Conservation (phyloP, 441 rosid species). For the Gossypium lobatum region DNA sequence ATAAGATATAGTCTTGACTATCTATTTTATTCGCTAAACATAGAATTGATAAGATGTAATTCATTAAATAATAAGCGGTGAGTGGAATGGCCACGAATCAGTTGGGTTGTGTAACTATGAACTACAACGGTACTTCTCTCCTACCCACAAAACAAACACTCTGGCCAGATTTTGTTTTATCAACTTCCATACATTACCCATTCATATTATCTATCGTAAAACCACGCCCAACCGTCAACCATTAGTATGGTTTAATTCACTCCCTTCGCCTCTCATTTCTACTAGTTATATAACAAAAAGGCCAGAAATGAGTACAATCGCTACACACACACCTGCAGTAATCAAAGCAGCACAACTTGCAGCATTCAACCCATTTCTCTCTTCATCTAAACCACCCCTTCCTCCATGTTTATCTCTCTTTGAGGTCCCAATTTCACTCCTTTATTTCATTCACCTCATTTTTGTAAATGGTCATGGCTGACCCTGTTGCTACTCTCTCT, state of each 20-base stretch:
- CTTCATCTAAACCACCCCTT: slow-evolving; percentile 18
- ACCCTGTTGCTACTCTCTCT: background rate
- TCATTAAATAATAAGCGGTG: background rate
- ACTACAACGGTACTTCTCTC: background rate
- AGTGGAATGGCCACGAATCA: background rate
- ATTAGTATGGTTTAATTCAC: background rate
- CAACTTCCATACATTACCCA: background rate
- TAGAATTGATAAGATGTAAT: no score
- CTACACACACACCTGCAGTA: slow-evolving; percentile 24
- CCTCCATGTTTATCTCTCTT: slow-evolving; percentile 21
- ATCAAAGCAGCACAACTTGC: slow-evolving; percentile 13
- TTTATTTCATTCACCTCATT: slow-evolving; percentile 2
- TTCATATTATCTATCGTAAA: background rate
- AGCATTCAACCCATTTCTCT: slow-evolving; percentile 24
- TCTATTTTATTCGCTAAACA: no score
- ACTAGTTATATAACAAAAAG: background rate
- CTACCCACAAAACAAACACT: background rate
- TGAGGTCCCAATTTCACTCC: slow-evolving; percentile 21
- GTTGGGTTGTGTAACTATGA: background rate
- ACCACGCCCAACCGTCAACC: background rate
- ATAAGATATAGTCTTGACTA: no score
- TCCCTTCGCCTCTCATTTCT: background rate
- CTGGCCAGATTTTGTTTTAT: background rate
- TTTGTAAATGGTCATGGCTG: background rate
- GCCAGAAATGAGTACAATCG: slow-evolving; percentile 28